phyloP scores from a whole-genome alignment of 1,284 basidiomycete species.

The Austroboletus olivaceoglutinosus region DNA sequence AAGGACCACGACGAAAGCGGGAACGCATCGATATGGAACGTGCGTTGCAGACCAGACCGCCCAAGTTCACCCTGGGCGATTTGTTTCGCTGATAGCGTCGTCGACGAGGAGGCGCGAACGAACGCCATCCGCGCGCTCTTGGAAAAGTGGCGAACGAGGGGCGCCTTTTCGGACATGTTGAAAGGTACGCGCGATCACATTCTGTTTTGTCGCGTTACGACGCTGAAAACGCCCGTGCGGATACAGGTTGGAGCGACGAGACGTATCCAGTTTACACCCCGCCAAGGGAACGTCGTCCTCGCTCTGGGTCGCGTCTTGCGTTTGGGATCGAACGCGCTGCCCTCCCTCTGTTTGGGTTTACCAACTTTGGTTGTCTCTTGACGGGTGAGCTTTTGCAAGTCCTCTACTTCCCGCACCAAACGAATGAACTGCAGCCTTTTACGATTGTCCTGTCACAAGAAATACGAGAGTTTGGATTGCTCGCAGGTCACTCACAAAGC shows the following conservation, averaged over 20 bases:
- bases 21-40: conserved; percentile 16
- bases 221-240: background rate
- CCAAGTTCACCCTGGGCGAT: conserved; percentile 18
- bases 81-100: conserved; percentile 20
- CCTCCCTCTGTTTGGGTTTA: conserved; percentile 43
- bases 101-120: conserved; percentile 16
- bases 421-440: conserved; percentile 14
- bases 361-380: conserved; percentile 44
- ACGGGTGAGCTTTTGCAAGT: conserved; percentile 29
- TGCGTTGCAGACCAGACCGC: conserved; percentile 12
- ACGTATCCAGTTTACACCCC: conserved; percentile 27
- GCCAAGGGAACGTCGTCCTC: conserved; percentile 7
- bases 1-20: conserved; percentile 6
- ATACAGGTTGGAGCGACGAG: conserved; percentile 25
- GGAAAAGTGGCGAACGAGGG: conserved; percentile 16
- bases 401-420: background rate
- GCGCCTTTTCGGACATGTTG: conserved; percentile 21
- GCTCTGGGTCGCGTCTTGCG: conserved; percentile 22
- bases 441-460: conserved; percentile 19
- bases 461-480: conserved; percentile 40
- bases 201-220: background rate
- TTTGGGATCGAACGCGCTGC: conserved; percentile 44
- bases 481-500: conserved; percentile 39
- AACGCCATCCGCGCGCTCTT: conserved; percentile 10
- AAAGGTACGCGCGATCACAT: conserved; percentile 14